Evolutionary conservation across 164 flowering plant species (phyloP), one percentile per base, ranked within the genome.

Genomic region (Magnolia officinalis): DNA sequence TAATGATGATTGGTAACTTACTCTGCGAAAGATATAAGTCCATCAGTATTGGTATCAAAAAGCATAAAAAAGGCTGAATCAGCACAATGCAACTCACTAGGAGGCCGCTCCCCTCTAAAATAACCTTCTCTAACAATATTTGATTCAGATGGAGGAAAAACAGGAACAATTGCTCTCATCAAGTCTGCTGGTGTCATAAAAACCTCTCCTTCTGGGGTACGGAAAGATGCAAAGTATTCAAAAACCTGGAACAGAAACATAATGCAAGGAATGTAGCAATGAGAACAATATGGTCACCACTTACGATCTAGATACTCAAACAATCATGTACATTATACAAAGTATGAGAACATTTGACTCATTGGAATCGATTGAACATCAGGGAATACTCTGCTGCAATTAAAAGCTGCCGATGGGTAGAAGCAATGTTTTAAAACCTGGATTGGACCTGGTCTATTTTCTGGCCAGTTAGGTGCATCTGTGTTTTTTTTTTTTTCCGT

Each of bases 161-260:
- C 98, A 74, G 98, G 97, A 84, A 96, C 92, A 71, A 91, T 83
- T n/a, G 99, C 99, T 67, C 99, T 83, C 99, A 96, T 96, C 77
- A 96, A 82, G 86, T 96, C 99, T 10, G 85, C 92, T 37, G 99
- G 92, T 76, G 82, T 91, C 99, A 96, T 96, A 59, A 87, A 88
- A 6, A 86, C 45, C 76, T 96, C 97, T 72, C 98, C 98, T 16
- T 82, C 81, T 18, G 89, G 84, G 18, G 78, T 69, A 78, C 79
- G 65, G 63, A 72, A 45, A 2, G 98, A 90, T 74, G 98, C 97
- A 73, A 96, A 96, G 87, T 96, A 96, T 84, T 90, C 98, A 79
- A 94, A 96, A 66, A 96, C 96, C 99, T 96, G 73, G 72, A 82
- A 52, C 13, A 19, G 71, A 68, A 31, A 31, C 49, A 65, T 11